These are phyloP conservation scores for Sphaerobolus stellatus DNA, from an alignment of 1,284 basidiomycete genomes.

Conservation along the genomic window DNA sequence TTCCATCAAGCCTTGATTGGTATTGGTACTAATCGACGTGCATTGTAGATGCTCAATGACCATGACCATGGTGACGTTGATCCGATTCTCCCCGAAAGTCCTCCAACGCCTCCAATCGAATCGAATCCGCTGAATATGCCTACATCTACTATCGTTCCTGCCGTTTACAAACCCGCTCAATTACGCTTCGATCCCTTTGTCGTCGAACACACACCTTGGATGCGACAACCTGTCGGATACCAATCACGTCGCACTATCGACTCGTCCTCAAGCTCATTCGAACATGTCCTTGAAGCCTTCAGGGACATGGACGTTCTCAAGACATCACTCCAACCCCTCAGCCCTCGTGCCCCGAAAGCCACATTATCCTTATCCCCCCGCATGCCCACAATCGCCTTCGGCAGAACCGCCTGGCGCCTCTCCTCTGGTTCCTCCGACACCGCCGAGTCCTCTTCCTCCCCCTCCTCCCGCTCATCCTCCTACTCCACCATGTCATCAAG, in stretches of 20 bases:
- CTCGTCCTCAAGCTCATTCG: background rate
- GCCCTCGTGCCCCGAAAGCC: no score
- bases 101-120: background rate
- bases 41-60: no score
- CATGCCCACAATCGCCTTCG: no score
- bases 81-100: background rate
- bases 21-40: no score
- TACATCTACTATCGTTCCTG: background rate
- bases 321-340: no score
- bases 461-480: no score
- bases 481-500: no score
- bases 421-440: no score
- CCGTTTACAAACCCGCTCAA: background rate
- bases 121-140: background rate
- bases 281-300: background rate
- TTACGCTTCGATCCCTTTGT: background rate
- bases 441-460: no score
- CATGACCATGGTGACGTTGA: background rate
- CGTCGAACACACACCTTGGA: background rate
- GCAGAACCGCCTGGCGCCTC: no score
- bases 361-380: no score
- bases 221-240: background rate
- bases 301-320: slow-evolving; percentile 2
- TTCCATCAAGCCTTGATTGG: no score
- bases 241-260: background rate